phyloP scores from a whole-genome alignment of 495 filamentous ascomycete species.

The Hypoxylon lienhwacheense region DNA sequence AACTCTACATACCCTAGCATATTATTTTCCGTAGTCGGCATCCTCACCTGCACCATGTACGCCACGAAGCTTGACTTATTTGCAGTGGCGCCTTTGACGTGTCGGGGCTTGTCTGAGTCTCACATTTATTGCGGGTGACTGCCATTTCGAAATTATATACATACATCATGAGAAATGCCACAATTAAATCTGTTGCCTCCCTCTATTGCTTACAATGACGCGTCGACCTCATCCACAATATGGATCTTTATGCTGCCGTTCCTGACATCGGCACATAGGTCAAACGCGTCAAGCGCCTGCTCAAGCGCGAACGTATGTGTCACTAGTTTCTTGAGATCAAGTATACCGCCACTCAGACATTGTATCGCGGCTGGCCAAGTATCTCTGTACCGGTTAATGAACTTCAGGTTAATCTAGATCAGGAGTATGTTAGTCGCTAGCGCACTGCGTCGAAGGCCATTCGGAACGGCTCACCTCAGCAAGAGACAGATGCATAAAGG shows the following conservation, averaged over 20 bases:
- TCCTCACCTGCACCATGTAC: background rate
- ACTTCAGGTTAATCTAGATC: constrained; percentile 60
- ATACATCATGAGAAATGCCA: constrained; percentile 9
- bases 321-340: constrained; percentile 55
- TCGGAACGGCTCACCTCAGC: constrained; percentile 49
- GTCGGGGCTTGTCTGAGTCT: background rate
- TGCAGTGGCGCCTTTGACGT: background rate
- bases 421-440: constrained; percentile 10
- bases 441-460: background rate
- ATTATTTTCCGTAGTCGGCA: background rate
- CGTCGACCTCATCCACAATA: constrained; percentile 57
- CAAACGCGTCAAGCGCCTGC: constrained; percentile 57
- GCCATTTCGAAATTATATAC: constrained; percentile 17
- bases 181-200: background rate
- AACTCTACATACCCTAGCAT: constrained; percentile 22
- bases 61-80: constrained; percentile 4
- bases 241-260: constrained; percentile 62
- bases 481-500: constrained; percentile 67
- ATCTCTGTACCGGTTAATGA: constrained; percentile 66
- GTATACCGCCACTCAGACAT: constrained; percentile 51
- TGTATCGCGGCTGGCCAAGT: constrained; percentile 63
- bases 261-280: constrained; percentile 51
- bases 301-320: constrained; percentile 59
- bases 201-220: constrained; percentile 12
- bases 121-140: constrained; percentile 2